A percentile compares a stretch with the other conserved stretches of the same genome.
phyloP scores from a whole-genome alignment of 176 grass and related monocot species.

The Carex myosuroides region DNA sequence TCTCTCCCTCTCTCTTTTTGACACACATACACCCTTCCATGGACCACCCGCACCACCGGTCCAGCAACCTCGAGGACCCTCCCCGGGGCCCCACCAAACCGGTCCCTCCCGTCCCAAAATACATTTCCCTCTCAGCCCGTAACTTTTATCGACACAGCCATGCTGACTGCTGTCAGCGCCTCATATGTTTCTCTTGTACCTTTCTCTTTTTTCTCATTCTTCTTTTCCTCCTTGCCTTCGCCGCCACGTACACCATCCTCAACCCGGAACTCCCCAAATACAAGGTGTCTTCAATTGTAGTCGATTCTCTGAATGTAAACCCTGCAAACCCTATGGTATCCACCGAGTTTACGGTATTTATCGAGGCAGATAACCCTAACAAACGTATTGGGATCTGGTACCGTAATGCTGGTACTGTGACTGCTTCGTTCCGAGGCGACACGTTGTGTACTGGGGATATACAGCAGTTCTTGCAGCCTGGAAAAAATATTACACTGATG shows the following conservation, averaged over 20 bases:
- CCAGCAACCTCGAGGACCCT: not conserved
- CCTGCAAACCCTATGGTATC: not conserved
- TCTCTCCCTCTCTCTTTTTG: not conserved
- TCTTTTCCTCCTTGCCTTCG: not conserved
- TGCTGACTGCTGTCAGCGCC: not conserved
- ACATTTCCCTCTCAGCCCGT: not conserved
- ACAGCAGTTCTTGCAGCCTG: slow-evolving; percentile 17
- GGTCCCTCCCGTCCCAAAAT: not conserved
- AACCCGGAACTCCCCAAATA: slow-evolving; percentile 11
- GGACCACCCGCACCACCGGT: not conserved
- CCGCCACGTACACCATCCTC: not conserved
- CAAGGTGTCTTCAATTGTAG: not conserved
- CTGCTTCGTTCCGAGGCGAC: not conserved
- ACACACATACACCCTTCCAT: not conserved
- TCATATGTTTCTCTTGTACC: not conserved
- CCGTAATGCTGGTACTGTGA: not conserved
- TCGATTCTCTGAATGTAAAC: slow-evolving; percentile 14
- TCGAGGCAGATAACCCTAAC: slow-evolving; percentile 27
- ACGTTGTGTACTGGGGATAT: slow-evolving; percentile 5
- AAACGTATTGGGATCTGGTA: slow-evolving; percentile 18
- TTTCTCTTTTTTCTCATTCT: slow-evolving; percentile 13
- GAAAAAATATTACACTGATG: not conserved
- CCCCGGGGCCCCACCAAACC: not conserved
- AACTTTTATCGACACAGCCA: not conserved
- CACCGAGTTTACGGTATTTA: not conserved